Conservation (phyloP, 352 stramenopile genomes). For the Halophytophthora batemanensis region DNA sequence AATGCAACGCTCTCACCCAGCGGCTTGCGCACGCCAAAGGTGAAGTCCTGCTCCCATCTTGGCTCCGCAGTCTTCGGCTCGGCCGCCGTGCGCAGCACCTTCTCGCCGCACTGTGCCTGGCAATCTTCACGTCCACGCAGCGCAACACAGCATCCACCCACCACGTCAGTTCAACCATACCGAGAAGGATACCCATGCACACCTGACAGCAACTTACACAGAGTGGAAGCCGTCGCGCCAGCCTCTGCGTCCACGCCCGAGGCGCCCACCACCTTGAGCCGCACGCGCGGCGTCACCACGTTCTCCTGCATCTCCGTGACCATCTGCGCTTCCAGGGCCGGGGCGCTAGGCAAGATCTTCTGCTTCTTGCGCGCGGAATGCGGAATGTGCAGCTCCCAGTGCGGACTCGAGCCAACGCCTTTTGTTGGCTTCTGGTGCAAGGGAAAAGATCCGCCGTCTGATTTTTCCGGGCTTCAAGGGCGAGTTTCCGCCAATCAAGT, state of each 20-base stretch:
- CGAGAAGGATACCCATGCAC: neutral
- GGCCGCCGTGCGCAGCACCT: conserved; percentile 42
- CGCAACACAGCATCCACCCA: neutral
- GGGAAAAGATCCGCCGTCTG: conserved; percentile 18
- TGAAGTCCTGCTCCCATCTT: conserved; percentile 50
- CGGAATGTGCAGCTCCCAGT: neutral
- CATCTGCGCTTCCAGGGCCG: neutral
- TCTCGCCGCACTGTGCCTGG: conserved; percentile 48
- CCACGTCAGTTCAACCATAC: neutral
- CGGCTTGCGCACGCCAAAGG: conserved; percentile 49
- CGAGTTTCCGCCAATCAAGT: conserved; percentile 11
- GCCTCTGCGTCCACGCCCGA: conserved; percentile 21
- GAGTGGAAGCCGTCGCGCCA: conserved; percentile 17
- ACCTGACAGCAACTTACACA: conserved; percentile 19
- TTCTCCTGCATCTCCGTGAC: conserved; percentile 11
- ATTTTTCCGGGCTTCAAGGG: conserved; percentile 11
- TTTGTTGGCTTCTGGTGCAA: neutral
- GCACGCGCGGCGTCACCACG: conserved; percentile 36
- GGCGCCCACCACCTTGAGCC: conserved; percentile 35
- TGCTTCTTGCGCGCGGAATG: neutral
- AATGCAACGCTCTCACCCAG: conserved; percentile 43
- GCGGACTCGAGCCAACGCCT: neutral
- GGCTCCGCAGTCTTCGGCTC: conserved; percentile 43
- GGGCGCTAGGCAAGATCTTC: no score
- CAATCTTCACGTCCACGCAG: conserved; percentile 36